These are phyloP conservation scores for Malassezia cuniculi DNA, from an alignment of 1,284 basidiomycete species.

Conservation along the genomic window DNA sequence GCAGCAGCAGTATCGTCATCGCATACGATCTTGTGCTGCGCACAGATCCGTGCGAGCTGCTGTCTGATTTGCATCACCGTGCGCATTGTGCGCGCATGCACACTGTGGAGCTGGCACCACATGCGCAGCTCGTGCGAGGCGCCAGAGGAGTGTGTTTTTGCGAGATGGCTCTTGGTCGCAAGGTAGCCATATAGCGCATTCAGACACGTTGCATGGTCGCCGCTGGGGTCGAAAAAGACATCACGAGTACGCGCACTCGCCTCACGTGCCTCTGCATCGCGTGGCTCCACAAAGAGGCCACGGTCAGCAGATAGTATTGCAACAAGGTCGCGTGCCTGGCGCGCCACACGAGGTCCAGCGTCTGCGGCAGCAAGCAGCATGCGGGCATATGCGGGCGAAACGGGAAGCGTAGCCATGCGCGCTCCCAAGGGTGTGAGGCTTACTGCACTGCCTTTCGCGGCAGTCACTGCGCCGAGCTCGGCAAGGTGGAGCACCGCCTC, in stretches of 20 bases:
- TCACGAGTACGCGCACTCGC: slow-evolving; percentile 45
- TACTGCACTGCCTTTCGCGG: background rate
- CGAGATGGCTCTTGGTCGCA: slow-evolving; percentile 6
- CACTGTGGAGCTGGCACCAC: slow-evolving; percentile 37
- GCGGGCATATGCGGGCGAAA: slow-evolving; percentile 31
- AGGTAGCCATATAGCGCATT: slow-evolving; percentile 42
- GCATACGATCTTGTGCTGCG: slow-evolving; percentile 27
- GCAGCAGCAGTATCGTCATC: slow-evolving; percentile 16
- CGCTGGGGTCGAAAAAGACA: slow-evolving; percentile 23
- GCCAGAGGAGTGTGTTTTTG: background rate
- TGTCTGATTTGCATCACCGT: slow-evolving; percentile 32
- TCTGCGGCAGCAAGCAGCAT: slow-evolving; percentile 33
- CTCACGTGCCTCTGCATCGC: slow-evolving; percentile 26
- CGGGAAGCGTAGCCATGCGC: slow-evolving; percentile 34
- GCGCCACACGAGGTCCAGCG: slow-evolving; percentile 18
- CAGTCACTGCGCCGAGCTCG: slow-evolving; percentile 32
- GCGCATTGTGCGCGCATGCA: slow-evolving; percentile 30
- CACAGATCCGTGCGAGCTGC: slow-evolving; percentile 31
- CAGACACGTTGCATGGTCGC: slow-evolving; percentile 38
- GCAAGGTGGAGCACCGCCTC: slow-evolving; percentile 32
- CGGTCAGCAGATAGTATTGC: slow-evolving; percentile 35
- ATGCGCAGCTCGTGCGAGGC: slow-evolving; percentile 10
- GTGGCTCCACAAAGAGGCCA: slow-evolving; percentile 24
- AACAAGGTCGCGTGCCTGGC: slow-evolving; percentile 38
- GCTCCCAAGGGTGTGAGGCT: slow-evolving; percentile 27